phyloP scores from a whole-genome alignment of 2,329 filamentous ascomycete genomes.

The Leptographium radiaticola region DNA sequence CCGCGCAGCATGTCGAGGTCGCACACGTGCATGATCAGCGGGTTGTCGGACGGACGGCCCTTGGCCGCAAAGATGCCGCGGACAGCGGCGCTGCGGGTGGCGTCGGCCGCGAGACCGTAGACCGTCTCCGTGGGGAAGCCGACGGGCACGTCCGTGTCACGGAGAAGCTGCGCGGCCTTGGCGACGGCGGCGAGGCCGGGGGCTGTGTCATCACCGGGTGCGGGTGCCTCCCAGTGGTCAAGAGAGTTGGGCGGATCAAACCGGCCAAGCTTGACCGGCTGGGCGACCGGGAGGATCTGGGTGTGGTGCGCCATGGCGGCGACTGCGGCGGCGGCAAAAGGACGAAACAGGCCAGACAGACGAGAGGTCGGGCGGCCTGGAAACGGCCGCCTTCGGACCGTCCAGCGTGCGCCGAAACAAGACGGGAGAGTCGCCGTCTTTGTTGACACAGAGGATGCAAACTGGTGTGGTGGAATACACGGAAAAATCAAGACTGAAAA shows the following conservation, averaged over 20 bases:
- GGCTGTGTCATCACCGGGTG: slow-evolving; percentile 13
- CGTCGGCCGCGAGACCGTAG: slow-evolving; percentile 93
- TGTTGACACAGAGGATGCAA: too few species aligned
- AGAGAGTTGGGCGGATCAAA: slow-evolving; percentile 8
- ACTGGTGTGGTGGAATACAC: too few species aligned
- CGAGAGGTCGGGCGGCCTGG: background rate
- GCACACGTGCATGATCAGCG: slow-evolving; percentile 82
- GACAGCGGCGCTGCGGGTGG: slow-evolving; percentile 71
- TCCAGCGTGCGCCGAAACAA: slow-evolving; percentile 6
- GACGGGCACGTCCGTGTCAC: slow-evolving; percentile 58
- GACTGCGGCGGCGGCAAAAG: background rate
- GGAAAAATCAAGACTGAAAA: too few species aligned
- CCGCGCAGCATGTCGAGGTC: slow-evolving; percentile 63
- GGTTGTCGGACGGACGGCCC: slow-evolving; percentile 83
- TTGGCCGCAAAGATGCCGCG: slow-evolving; percentile 89
- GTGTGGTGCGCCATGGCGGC: slow-evolving; percentile 9
- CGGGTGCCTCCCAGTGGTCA: slow-evolving; percentile 28
- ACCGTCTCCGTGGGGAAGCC: slow-evolving; percentile 97
- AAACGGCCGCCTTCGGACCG: slow-evolving; percentile 1
- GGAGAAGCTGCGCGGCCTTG: slow-evolving; percentile 54
- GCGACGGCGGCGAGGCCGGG: slow-evolving; percentile 31
- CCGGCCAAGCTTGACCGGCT: slow-evolving; percentile 9
- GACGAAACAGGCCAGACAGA: background rate
- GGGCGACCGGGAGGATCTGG: slow-evolving; percentile 11
- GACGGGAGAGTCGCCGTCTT: background rate